Base-by-base conservation (phyloP, 345 rosid genomes). In the Salix exigua region DNA sequence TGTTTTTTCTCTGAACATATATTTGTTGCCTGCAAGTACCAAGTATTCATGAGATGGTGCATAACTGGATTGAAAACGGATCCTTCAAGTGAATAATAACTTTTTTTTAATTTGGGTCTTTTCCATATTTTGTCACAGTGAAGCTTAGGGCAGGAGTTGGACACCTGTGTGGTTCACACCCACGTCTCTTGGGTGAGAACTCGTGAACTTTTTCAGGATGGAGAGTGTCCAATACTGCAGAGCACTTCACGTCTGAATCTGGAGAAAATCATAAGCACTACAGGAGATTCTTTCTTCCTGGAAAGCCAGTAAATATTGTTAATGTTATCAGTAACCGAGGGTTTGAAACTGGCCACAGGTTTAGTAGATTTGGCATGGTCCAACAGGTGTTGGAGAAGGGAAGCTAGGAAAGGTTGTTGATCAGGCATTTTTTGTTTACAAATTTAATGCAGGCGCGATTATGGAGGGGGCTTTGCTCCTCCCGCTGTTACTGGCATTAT, bases 1-100 rank as follows among this genome's bases (percentile, higher is more conserved):
- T 65, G 19, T 71, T 75, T 74, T 69, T 44, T 62, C 64, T 19
- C 46, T 50, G 60, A 66, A 73, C 69, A 71, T 66, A 65, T 25
- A 58, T 68, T 21, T 31, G 11, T n/a, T 30, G 37, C 38, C 30
- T 55, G 6, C 66, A 44, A 70, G 64, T 30, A 42, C 69, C 68
- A 33, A 10, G 46, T 40, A 71, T 73, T 60, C 40, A 25, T 67
- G 68, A 70, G 50, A 38, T 70, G 60, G 63, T 13, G 3, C 66
- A 75, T 40, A 53, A 19, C 31, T 68, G 66, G 72, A 30, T 58
- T 69, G 33, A 50, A 51, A 35, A 46, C 42, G 71, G 68, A 77
- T 25, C 66, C 73, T 63, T 75, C 31, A 7, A 12, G 25, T 31
- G 60, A 51, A 38, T 53, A 53, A 7, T 21, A 53, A 53, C 25